Base-by-base conservation (phyloP, 495 filamentous ascomycete species). In the Podospora fimiseda region DNA sequence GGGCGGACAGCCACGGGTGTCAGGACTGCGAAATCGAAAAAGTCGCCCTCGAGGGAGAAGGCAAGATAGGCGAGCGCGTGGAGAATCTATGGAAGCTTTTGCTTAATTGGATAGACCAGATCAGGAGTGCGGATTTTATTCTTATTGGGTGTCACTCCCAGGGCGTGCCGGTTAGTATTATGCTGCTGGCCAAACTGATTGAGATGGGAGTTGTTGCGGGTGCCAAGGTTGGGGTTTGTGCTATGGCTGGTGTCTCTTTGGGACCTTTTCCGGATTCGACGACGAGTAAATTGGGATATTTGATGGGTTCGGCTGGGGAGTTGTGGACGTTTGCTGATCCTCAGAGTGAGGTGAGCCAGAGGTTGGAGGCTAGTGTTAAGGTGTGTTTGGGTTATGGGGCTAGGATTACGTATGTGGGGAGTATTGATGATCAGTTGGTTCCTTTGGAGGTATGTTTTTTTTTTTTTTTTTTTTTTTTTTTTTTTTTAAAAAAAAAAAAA, bases 391-490 rank as follows among this genome's bases (percentile, higher is more conserved):
- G 75, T 38, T 87, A 88, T 65, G 89, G 91, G 16, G 87, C 88
- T 13, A 84, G 89, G 37, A 80, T 96, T 46, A 83, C 88, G 2
- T 91, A 87, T 66, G 74, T 93, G 57, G 92, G 92, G 30, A 95
- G 90, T 64, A 93, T 97, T 48, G 93, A 98, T 64, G 93, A 98
- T 69, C 93, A 98, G 68, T 75, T 98, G 11, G 91, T 98, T 23
- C 92, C 90, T 13, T 67, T 96, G 48, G 90, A 96, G 82, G n/a
- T n/a, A n/a, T n/a, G n/a, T n/a, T n/a, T n/a, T n/a, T n/a, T n/a
- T n/a, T n/a, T n/a, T n/a, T n/a, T n/a, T n/a, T n/a, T n/a, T n/a
- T n/a, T n/a, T n/a, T n/a, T n/a, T n/a, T n/a, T n/a, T n/a, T n/a
- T n/a, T n/a, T n/a, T n/a, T n/a, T n/a, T n/a, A n/a, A n/a, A n/a